phyloP scores from a whole-genome alignment of 192 early-diverging fungal genomes.

The Coemansia sp. region DNA sequence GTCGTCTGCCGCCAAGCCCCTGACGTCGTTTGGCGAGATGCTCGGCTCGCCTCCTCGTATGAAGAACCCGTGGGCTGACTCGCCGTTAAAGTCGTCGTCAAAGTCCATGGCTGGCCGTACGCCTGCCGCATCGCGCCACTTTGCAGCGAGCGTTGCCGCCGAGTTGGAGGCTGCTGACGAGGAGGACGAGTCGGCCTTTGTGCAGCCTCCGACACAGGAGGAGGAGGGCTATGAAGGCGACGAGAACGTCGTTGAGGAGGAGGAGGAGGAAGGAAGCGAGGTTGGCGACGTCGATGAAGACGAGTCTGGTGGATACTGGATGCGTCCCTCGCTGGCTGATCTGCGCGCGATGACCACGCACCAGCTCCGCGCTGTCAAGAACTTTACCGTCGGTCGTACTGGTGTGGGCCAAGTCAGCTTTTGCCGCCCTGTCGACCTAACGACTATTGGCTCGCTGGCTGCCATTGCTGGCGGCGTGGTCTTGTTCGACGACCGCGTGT shows the following conservation, averaged over 20 bases:
- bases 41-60: slow-evolving; percentile 13
- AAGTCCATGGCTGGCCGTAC: not conserved
- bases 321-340: slow-evolving; percentile 73
- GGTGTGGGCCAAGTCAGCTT: slow-evolving; percentile 81
- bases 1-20: not conserved
- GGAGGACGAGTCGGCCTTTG: not conserved
- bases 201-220: not conserved
- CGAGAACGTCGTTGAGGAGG: not conserved
- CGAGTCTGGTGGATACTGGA: slow-evolving; percentile 62
- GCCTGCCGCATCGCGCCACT: not conserved
- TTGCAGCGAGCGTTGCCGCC: not conserved
- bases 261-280: slow-evolving; percentile 8
- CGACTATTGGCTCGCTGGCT: slow-evolving; percentile 51
- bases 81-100: not conserved
- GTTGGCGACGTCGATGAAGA: not conserved
- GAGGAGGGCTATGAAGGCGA: no score
- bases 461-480: slow-evolving; percentile 85
- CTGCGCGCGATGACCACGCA: slow-evolving; percentile 69
- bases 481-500: slow-evolving; percentile 67
- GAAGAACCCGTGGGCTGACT: slow-evolving; percentile 21
- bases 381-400: slow-evolving; percentile 72
- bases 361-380: slow-evolving; percentile 70
- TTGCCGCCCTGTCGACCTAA: slow-evolving; percentile 82
- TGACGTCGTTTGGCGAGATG: not conserved
- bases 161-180: not conserved